phyloP scores from a whole-genome alignment of 768 basidiomycete genomes.

The Termitomyces eurrhizus region DNA sequence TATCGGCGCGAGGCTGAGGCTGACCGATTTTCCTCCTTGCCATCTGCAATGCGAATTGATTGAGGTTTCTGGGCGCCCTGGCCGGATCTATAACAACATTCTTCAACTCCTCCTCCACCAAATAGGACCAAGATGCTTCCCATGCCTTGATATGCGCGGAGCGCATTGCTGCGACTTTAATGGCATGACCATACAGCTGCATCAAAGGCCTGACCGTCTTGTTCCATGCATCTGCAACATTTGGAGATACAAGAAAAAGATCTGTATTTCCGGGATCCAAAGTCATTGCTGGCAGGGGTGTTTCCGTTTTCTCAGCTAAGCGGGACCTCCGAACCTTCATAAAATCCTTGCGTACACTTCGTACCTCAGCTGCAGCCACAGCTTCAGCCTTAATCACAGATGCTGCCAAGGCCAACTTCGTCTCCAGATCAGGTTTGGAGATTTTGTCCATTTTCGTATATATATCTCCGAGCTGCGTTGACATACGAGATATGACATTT shows the following conservation, averaged over 20 bases:
- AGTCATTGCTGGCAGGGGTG: constrained; percentile 5
- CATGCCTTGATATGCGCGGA: constrained; percentile 57
- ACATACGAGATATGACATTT: constrained; percentile 54
- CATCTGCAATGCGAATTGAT: constrained; percentile 46
- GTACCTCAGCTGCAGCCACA: constrained; percentile 12
- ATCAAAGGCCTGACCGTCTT: constrained; percentile 31
- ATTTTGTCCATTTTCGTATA: constrained; percentile 26
- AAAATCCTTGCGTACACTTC: constrained; percentile 15
- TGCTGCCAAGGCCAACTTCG: constrained; percentile 7
- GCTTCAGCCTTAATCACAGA: constrained; percentile 6
- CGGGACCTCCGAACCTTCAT: constrained; percentile 9
- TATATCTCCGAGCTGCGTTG: constrained; percentile 32
- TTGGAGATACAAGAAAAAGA: constrained; percentile 24
- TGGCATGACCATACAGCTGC: constrained; percentile 34
- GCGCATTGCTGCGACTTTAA: constrained; percentile 40
- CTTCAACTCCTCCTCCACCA: constrained; percentile 46
- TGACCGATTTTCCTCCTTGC: constrained; percentile 53
- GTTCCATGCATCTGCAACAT: constrained; percentile 35
- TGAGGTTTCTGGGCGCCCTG: constrained; percentile 35
- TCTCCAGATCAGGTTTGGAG: constrained; percentile 20
- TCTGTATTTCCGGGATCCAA: constrained; percentile 15
- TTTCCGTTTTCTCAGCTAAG: constrained; percentile 4
- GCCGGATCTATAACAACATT: constrained; percentile 26
- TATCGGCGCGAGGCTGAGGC: constrained; percentile 54
- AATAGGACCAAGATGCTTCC: constrained; percentile 53